phyloP scores from a whole-genome alignment of 2,329 filamentous ascomycete species.

The Alternaria sp. region DNA sequence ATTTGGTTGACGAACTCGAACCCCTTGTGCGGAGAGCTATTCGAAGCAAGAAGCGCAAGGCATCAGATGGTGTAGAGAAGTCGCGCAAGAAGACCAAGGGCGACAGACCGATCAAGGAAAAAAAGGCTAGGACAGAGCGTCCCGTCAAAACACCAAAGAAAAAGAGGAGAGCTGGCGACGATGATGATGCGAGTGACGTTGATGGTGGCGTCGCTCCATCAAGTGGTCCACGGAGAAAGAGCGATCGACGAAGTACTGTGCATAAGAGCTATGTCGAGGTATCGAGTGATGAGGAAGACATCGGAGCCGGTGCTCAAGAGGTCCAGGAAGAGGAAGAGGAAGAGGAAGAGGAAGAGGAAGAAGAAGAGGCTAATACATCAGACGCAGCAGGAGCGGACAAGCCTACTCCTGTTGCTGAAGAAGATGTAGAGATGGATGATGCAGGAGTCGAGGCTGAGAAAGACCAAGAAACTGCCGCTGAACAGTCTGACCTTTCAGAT shows the following conservation, averaged over 20 bases:
- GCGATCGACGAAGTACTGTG: conserved; percentile 47
- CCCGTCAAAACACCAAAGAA: conserved; percentile 52
- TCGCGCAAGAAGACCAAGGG: conserved; percentile 47
- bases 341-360: conserved; percentile 24
- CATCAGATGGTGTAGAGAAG: conserved; percentile 38
- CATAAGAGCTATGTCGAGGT: conserved; percentile 58
- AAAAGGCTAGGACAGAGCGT: conserved; percentile 39
- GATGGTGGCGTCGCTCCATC: conserved; percentile 39
- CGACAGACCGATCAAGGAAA: conserved; percentile 44
- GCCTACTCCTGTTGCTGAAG: conserved; percentile 27
- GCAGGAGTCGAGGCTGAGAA: conserved; percentile 15
- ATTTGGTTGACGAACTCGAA: conserved; percentile 77
- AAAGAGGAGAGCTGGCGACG: conserved; percentile 41
- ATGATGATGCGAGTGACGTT: conserved; percentile 47
- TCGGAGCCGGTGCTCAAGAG: conserved; percentile 38
- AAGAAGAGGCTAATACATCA: conserved; percentile 23
- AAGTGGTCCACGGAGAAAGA: conserved; percentile 56
- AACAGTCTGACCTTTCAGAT: conserved; percentile 25
- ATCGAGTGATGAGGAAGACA: conserved; percentile 55
- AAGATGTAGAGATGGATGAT: conserved; percentile 45
- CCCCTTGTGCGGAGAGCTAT: conserved; percentile 74
- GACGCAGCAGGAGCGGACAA: conserved; percentile 24
- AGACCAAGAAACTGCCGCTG: conserved; percentile 18
- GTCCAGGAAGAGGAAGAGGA: conserved; percentile 29
- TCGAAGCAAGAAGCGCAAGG: conserved; percentile 65